Evolutionary conservation across 2,329 filamentous ascomycete genomes (phyloP).

Genomic region (Diplodia scrobiculata): DNA sequence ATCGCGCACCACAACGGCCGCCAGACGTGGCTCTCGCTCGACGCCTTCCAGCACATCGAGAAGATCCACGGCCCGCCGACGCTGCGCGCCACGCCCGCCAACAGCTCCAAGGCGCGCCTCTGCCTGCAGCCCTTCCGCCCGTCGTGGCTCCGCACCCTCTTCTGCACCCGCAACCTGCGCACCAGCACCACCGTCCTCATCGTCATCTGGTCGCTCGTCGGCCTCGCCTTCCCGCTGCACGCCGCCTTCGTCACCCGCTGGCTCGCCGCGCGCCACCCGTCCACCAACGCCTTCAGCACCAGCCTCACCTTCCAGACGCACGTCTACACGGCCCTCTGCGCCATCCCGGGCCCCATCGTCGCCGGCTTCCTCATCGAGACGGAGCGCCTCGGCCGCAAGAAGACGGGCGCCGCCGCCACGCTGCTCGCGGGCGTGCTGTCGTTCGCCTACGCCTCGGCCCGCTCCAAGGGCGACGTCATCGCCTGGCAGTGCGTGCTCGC

Average conservation of each 20-base stretch:
- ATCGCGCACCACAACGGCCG: constrained; percentile 49
- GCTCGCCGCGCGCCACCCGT: constrained; percentile 57
- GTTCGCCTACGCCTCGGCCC: constrained; percentile 52
- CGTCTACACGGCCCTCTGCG: constrained; percentile 57
- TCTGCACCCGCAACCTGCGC: constrained; percentile 46
- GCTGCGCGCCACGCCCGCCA: not conserved
- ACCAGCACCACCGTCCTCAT: constrained; percentile 49
- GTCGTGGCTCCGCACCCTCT: constrained; percentile 40
- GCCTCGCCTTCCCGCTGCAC: constrained; percentile 54
- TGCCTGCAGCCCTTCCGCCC: constrained; percentile 34
- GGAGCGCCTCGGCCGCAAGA: constrained; percentile 47
- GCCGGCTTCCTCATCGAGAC: constrained; percentile 47
- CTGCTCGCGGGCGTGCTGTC: constrained; percentile 49
- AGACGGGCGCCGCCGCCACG: constrained; percentile 49
- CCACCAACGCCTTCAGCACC: constrained; percentile 48
- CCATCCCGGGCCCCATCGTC: constrained; percentile 52
- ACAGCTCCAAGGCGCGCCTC: constrained; percentile 38
- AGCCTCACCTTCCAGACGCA: constrained; percentile 57
- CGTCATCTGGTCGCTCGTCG: constrained; percentile 45
- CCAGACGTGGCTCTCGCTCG: constrained; percentile 41
- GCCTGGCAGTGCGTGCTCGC: constrained; percentile 68
- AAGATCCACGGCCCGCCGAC: constrained; percentile 35
- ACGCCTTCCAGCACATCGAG: constrained; percentile 43
- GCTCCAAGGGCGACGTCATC: constrained; percentile 60
- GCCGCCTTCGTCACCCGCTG: constrained; percentile 56